Conservation (phyloP, 2,329 filamentous ascomycete species). For the Monascus ruber region DNA sequence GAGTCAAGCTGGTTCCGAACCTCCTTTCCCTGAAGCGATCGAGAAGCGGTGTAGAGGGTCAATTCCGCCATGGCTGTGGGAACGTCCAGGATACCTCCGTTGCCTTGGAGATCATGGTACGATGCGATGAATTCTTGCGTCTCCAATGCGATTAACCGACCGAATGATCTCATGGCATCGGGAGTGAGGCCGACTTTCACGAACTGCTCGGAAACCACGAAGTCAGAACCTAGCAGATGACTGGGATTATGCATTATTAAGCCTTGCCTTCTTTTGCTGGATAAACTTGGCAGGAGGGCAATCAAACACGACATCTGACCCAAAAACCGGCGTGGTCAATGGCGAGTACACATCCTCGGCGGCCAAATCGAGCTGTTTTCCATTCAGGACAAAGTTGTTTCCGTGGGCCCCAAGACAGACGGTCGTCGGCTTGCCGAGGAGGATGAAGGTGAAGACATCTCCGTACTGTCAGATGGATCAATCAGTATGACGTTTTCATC, state of each 20-base stretch:
- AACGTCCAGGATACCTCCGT: conserved; percentile 53
- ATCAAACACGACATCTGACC: conserved; percentile 78
- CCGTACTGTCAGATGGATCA: conserved; percentile 51
- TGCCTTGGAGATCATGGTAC: conserved; percentile 46
- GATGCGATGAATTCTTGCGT: conserved; percentile 50
- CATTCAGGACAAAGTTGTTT: conserved; percentile 89
- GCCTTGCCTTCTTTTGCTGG: conserved; percentile 77
- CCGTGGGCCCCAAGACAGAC: conserved; percentile 71
- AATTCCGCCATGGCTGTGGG: conserved; percentile 60
- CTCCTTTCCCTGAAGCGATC: conserved; percentile 64
- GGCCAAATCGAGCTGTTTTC: conserved; percentile 78
- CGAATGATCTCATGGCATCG: conserved; percentile 55
- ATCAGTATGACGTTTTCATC: conserved; percentile 1
- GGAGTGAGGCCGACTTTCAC: conserved; percentile 54
- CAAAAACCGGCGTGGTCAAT: conserved; percentile 61
- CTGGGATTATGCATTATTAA: background rate
- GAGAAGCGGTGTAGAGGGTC: conserved; percentile 69
- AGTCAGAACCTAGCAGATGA: too few relatives aligned
- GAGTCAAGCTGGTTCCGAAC: conserved; percentile 61
- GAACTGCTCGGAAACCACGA: conserved; percentile 26
- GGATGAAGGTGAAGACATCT: conserved; percentile 80
- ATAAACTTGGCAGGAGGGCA: conserved; percentile 86
- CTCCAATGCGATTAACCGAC: conserved; percentile 65
- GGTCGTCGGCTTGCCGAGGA: conserved; percentile 79
- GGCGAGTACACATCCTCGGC: conserved; percentile 83